Conservation (phyloP, 208 protist species). For the Acanthamoeba triangularis region DNA sequence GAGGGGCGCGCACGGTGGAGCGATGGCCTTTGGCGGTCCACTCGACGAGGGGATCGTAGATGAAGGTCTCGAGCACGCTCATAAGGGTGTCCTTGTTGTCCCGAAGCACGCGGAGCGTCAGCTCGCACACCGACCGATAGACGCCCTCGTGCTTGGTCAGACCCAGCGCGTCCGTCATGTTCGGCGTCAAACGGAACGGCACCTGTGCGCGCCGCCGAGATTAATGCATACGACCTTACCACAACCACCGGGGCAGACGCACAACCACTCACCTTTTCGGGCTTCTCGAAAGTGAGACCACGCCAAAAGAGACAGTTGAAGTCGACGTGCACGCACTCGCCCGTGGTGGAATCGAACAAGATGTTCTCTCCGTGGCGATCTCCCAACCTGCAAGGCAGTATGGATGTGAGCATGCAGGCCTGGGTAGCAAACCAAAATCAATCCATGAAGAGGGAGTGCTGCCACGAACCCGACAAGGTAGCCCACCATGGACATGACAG, state of each 20-base stretch:
- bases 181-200: conserved; percentile 98
- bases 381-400: conserved; percentile 90
- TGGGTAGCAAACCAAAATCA: too few relatives aligned
- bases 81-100: conserved; percentile 76
- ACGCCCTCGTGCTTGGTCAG: conserved; percentile 95
- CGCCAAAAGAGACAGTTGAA: conserved; percentile 88
- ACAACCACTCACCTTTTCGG: neutral
- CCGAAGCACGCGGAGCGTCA: conserved; percentile 93
- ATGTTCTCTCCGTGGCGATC: conserved; percentile 98
- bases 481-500: conserved; percentile 95
- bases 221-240: conserved; percentile 94
- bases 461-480: conserved; percentile 94
- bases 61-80: conserved; percentile 91
- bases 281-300: conserved; percentile 12
- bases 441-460: too few relatives aligned
- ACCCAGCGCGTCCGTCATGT: conserved; percentile 96
- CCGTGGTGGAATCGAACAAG: conserved; percentile 94
- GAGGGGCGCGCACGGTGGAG: neutral
- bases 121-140: conserved; percentile 95
- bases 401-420: neutral
- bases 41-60: conserved; percentile 92
- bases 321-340: conserved; percentile 97
- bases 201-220: conserved; percentile 95
- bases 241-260: neutral
- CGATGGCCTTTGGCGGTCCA: conserved; percentile 56